Conservation (phyloP, 2,329 filamentous ascomycete genomes). For the Diaporthe citri region DNA sequence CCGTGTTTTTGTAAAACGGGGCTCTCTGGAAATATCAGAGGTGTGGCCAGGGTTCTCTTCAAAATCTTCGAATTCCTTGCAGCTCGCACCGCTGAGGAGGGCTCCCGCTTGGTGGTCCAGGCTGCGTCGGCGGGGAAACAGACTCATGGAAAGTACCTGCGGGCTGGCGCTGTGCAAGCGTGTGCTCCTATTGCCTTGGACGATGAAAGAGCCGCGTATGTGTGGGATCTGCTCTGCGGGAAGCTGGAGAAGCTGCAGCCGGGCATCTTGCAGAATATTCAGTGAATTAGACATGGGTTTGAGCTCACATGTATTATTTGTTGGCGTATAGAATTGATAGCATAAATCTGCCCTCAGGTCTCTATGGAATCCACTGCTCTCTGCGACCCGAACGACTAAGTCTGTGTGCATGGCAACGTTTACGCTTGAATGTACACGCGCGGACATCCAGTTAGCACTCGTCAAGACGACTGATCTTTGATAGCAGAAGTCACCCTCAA, state of each 20-base stretch:
- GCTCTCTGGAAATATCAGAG: conserved; percentile 35
- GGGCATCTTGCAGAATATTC: conserved; percentile 21
- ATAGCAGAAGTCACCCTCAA: too few relatives aligned
- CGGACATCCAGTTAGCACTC: too few relatives aligned
- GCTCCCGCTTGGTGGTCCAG: conserved; percentile 41
- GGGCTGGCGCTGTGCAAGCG: conserved; percentile 38
- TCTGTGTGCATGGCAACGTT: not conserved
- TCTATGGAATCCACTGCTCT: not conserved
- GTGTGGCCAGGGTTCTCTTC: conserved; percentile 17
- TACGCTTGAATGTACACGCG: too few relatives aligned
- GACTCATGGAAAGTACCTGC: conserved; percentile 42
- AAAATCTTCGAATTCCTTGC: conserved; percentile 38
- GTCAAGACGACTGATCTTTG: too few relatives aligned
- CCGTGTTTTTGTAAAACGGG: conserved; percentile 44
- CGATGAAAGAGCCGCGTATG: conserved; percentile 26
- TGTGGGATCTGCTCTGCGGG: conserved; percentile 35
- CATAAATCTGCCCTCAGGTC: not conserved
- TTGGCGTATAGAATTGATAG: not conserved
- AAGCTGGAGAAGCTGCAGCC: conserved; percentile 34
- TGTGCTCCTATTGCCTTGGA: conserved; percentile 39
- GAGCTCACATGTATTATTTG: not conserved
- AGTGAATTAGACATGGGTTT: not conserved
- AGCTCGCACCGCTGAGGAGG: conserved; percentile 42
- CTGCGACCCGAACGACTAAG: not conserved
- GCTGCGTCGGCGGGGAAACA: conserved; percentile 39